Conservation (phyloP, 1,284 basidiomycete genomes). For the Microstroma glucosiphilum region DNA sequence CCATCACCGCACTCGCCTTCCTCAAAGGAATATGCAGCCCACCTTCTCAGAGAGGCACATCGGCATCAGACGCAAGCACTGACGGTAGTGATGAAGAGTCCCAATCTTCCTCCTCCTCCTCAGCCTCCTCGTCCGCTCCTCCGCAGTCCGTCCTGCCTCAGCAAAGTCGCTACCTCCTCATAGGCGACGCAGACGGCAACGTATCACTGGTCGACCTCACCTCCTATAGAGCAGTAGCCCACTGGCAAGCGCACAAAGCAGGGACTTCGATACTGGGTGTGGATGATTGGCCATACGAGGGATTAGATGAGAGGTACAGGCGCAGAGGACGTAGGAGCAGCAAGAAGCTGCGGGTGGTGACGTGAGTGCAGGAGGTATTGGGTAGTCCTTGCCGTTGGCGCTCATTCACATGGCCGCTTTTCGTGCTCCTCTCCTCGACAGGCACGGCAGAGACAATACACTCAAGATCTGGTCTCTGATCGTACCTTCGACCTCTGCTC, state of each 20-base stretch:
- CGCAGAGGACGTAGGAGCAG: too few relatives aligned
- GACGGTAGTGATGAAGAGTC: too few relatives aligned
- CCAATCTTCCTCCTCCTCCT: neutral
- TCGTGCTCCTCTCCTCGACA: neutral
- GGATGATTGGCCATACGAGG: neutral
- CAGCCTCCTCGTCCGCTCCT: neutral
- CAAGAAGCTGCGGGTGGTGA: too few relatives aligned
- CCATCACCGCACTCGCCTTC: neutral
- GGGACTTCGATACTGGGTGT: neutral
- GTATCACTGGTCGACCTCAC: neutral
- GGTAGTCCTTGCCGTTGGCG: too few relatives aligned
- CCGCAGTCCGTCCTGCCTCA: neutral
- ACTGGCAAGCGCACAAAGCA: neutral
- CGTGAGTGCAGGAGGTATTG: too few relatives aligned
- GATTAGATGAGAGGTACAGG: too few relatives aligned
- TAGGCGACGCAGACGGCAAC: neutral
- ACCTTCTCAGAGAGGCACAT: too few relatives aligned
- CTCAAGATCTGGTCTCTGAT: neutral
- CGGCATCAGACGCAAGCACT: too few relatives aligned
- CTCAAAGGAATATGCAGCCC: too few relatives aligned
- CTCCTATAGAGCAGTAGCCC: neutral
- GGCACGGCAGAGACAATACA: neutral
- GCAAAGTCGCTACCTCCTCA: neutral
- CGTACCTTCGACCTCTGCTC: neutral
- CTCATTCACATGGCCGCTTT: too few relatives aligned